Conservation (phyloP, 2,329 filamentous ascomycete genomes). For the Chrysoporthe deuterocubensis region DNA sequence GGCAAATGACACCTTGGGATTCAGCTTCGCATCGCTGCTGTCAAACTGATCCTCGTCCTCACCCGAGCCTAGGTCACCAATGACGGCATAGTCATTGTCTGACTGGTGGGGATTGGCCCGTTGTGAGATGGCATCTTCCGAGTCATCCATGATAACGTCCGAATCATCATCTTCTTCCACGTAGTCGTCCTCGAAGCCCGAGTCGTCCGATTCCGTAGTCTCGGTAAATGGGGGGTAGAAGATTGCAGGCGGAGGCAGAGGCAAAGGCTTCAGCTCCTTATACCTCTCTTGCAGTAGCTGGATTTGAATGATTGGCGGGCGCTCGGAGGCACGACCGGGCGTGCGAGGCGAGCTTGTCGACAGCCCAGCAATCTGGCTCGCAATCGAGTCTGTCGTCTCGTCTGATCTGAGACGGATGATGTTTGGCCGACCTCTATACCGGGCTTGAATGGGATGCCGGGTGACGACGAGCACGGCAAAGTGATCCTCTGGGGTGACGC, state of each 20-base stretch:
- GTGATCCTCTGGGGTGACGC: constrained; percentile 66
- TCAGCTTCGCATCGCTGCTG: background rate
- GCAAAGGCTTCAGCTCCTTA: constrained; percentile 49
- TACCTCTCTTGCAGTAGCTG: constrained; percentile 50
- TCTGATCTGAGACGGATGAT: constrained; percentile 28
- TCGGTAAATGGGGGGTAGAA: constrained; percentile 55
- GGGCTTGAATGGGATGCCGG: constrained; percentile 42
- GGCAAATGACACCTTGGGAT: background rate
- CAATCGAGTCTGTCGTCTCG: constrained; percentile 46
- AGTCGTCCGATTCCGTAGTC: constrained; percentile 38
- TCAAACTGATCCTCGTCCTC: constrained; percentile 41
- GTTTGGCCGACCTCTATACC: constrained; percentile 6
- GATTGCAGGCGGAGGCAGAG: constrained; percentile 56
- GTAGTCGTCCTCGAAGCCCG: constrained; percentile 32
- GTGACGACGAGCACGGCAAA: constrained; percentile 62
- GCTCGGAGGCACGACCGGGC: constrained; percentile 1
- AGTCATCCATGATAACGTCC: constrained; percentile 36
- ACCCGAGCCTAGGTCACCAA: constrained; percentile 45
- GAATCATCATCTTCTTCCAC: constrained; percentile 41
- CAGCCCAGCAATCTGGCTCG: constrained; percentile 47
- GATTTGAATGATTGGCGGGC: constrained; percentile 41
- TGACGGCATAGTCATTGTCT: constrained; percentile 45
- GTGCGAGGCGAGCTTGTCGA: constrained; percentile 44
- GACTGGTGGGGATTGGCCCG: constrained; percentile 44
- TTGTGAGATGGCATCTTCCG: constrained; percentile 39